Evolutionary conservation across 2,329 filamentous ascomycete species (phyloP).

Genomic region (Fonsecaea monophora): DNA sequence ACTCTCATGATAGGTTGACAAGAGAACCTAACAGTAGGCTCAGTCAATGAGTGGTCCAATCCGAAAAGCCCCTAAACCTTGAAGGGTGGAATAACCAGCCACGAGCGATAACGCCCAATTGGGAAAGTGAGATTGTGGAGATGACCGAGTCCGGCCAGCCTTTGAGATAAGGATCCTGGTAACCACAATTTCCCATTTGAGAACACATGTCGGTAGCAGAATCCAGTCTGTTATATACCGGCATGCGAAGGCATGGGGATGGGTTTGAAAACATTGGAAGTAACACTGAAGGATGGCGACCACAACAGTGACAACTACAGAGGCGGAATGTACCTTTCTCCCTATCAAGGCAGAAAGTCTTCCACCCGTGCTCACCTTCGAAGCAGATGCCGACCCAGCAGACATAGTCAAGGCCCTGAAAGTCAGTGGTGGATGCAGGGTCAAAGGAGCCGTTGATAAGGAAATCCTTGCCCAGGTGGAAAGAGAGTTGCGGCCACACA

Average conservation of each 20-base stretch:
- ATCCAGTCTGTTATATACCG: neutral
- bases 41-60: slow-evolving; percentile 1
- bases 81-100: neutral
- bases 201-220: slow-evolving; percentile 7
- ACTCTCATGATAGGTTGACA: slow-evolving; percentile 15
- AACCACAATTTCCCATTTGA: slow-evolving; percentile 16
- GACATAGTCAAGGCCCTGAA: slow-evolving; percentile 25
- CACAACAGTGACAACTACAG: slow-evolving; percentile 8
- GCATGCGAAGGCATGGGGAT: neutral
- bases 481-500: slow-evolving; percentile 23
- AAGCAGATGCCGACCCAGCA: slow-evolving; percentile 12
- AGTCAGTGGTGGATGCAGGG: slow-evolving; percentile 17
- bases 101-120: slow-evolving; percentile 3
- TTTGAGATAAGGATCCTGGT: slow-evolving; percentile 19
- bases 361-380: slow-evolving; percentile 26
- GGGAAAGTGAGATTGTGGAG: slow-evolving; percentile 19
- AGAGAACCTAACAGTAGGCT: slow-evolving; percentile 2
- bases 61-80: neutral
- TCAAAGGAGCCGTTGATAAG: slow-evolving; percentile 18
- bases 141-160: slow-evolving; percentile 7
- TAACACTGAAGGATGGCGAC: slow-evolving; percentile 17
- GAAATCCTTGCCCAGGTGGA: slow-evolving; percentile 17
- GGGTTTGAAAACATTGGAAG: neutral
- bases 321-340: slow-evolving; percentile 18
- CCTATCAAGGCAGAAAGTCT: slow-evolving; percentile 26